Evolutionary conservation across 257 asterid genomes (phyloP).

Genomic region (Ballota nigra): DNA sequence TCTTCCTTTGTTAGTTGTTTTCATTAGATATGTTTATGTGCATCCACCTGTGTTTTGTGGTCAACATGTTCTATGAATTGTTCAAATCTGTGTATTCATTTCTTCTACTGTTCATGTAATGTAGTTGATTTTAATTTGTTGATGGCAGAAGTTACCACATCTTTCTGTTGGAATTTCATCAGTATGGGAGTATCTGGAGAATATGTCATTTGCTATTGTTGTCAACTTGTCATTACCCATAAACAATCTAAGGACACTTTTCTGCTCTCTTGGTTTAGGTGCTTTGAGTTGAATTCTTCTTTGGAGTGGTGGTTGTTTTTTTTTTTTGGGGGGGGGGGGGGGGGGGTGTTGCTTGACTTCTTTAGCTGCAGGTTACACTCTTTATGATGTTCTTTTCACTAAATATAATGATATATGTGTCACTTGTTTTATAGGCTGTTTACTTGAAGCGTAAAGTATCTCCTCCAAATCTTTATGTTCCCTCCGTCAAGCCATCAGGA

Average conservation of each 20-base stretch:
- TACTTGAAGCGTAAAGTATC: conserved; percentile 69
- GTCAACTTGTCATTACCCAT: conserved; percentile 17
- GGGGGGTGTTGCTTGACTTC: not conserved
- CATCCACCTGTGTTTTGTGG: not conserved
- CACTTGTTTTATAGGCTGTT: conserved; percentile 61
- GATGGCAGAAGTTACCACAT: conserved; percentile 6
- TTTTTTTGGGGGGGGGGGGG: no score
- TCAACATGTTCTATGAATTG: conserved; percentile 1
- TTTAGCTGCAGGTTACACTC: conserved; percentile 1
- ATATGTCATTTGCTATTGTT: not conserved
- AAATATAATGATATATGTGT: conserved; percentile 16
- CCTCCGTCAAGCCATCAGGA: conserved; percentile 50
- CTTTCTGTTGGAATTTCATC: not conserved
- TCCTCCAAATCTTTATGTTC: conserved; percentile 46
- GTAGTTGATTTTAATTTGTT: conserved; percentile 17
- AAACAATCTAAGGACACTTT: not conserved
- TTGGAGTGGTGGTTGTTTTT: no score
- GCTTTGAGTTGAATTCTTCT: not conserved
- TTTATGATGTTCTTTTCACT: conserved; percentile 17
- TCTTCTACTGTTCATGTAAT: conserved; percentile 2
- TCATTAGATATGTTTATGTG: conserved; percentile 10
- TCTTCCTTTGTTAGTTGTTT: conserved; percentile 25
- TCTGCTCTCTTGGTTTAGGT: not conserved
- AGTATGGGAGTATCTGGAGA: conserved; percentile 2
- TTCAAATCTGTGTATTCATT: conserved; percentile 3